These are phyloP conservation scores for Sporothrix curviconia DNA, from an alignment of 2,329 filamentous ascomycete species.

Conservation along the genomic window DNA sequence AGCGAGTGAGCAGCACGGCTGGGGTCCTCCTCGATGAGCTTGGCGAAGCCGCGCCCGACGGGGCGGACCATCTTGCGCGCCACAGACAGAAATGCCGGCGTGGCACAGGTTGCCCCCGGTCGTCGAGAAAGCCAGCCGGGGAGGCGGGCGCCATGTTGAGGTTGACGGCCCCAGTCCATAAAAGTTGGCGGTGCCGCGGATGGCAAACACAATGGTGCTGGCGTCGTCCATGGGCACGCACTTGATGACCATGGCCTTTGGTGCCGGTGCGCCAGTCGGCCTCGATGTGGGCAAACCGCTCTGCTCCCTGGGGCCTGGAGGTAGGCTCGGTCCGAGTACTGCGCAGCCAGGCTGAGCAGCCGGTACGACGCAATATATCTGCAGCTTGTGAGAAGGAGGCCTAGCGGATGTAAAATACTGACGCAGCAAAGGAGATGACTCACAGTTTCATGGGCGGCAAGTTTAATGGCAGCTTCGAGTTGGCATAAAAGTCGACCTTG, in stretches of 20 bases:
- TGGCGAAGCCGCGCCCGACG: constrained; percentile 61
- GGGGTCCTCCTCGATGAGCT: constrained; percentile 66
- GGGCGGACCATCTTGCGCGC: constrained; percentile 68
- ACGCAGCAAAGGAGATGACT: constrained; percentile 22
- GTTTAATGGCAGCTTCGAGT: constrained; percentile 63
- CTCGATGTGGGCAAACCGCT: constrained; percentile 62
- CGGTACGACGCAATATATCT: constrained; percentile 71
- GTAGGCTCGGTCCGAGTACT: constrained; percentile 72
- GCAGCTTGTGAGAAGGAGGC: background rate
- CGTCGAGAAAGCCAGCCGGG: constrained; percentile 68
- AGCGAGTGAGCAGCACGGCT: constrained; percentile 59
- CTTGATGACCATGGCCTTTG: constrained; percentile 80
- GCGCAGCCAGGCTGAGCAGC: constrained; percentile 69
- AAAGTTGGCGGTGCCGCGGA: constrained; percentile 74
- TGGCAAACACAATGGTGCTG: constrained; percentile 75
- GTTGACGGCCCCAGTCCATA: constrained; percentile 82
- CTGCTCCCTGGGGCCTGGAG: constrained; percentile 53
- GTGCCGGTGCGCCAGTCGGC: constrained; percentile 68
- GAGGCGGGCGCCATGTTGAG: constrained; percentile 61
- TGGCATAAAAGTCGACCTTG: constrained; percentile 73
- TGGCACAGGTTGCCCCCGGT: constrained; percentile 72
- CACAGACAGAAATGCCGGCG: constrained; percentile 68
- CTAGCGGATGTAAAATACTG: background rate
- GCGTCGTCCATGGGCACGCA: constrained; percentile 71
- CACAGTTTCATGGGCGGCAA: constrained; percentile 63